Conservation (phyloP, 306 rosid species). For the Trifolium repens region DNA sequence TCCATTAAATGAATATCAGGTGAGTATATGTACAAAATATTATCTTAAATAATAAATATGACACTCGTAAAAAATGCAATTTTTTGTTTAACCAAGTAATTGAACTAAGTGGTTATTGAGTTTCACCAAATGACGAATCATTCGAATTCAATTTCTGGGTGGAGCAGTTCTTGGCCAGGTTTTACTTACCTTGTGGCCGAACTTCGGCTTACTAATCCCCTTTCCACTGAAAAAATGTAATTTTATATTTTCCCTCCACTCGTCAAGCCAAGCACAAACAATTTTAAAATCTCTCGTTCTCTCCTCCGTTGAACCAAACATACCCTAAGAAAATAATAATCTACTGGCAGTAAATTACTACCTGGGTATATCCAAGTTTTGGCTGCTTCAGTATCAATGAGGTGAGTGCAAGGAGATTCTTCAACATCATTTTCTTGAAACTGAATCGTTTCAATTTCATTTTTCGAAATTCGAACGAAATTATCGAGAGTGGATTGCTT, state of each 20-base stretch:
- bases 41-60: not conserved
- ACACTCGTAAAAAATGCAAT: not conserved
- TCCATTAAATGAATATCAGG: not conserved
- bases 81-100: no score
- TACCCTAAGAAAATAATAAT: not conserved
- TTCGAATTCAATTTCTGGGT: no score
- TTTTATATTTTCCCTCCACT: not conserved
- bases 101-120: no score
- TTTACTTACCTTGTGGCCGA: no score
- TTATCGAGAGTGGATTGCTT: slow-evolving; percentile 68
- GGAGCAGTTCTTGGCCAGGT: no score
- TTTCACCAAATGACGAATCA: no score
- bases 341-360: slow-evolving; percentile 6
- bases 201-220: no score
- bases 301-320: not conserved
- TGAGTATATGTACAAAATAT: not conserved
- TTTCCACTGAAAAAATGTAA: no score
- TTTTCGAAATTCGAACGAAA: slow-evolving; percentile 48
- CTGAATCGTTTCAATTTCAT: slow-evolving; percentile 41
- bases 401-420: slow-evolving; percentile 38
- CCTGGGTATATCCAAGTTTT: slow-evolving; percentile 96
- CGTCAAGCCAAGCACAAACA: not conserved
- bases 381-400: slow-evolving; percentile 73
- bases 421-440: slow-evolving; percentile 13
- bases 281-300: no score